Evolutionary conservation across 2,329 filamentous ascomycete species (phyloP).

Genomic region (Ascochyta lentis): DNA sequence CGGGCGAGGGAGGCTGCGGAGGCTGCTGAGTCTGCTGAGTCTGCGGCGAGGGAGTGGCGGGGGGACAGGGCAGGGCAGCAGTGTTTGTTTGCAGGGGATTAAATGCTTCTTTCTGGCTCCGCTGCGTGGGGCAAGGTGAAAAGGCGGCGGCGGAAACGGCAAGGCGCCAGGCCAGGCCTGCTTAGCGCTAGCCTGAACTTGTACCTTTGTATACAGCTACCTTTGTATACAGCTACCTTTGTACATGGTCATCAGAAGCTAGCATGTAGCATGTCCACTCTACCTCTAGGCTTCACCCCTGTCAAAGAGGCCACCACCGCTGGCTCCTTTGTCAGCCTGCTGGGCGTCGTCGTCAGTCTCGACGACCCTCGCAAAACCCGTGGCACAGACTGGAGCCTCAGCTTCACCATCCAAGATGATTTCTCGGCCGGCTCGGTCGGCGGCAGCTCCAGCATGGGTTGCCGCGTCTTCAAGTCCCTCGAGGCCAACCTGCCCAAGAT

Average conservation of each 20-base stretch:
- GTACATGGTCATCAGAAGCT: too few species aligned
- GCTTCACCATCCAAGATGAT: constrained; percentile 51
- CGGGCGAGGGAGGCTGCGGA: too few species aligned
- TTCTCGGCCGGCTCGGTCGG: constrained; percentile 26
- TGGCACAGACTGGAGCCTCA: constrained; percentile 57
- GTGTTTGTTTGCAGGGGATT: constrained; percentile 43
- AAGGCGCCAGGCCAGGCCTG: constrained; percentile 22
- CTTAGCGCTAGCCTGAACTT: constrained; percentile 16
- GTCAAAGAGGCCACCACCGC: constrained; percentile 50
- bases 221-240: too few species aligned
- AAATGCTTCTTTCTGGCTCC: constrained; percentile 31
- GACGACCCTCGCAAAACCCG: constrained; percentile 59
- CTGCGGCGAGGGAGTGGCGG: constrained; percentile 16
- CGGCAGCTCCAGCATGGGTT: constrained; percentile 25
- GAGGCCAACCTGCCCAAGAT: constrained; percentile 53
- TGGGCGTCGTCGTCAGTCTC: constrained; percentile 74
- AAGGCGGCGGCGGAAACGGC: constrained; percentile 43
- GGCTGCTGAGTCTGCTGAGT: constrained; percentile 20
- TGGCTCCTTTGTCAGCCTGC: constrained; percentile 59
- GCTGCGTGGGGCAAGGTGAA: constrained; percentile 44
- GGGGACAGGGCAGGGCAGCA: constrained; percentile 12
- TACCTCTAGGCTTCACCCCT: constrained; percentile 51
- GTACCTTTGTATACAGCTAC: too few species aligned
- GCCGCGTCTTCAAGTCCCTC: constrained; percentile 33
- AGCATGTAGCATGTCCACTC: neutral